phyloP scores from a whole-genome alignment of 164 flowering plant species.

The grape (Vitis vinifera) region ASM3070453v1 NC_081815.1:3256001-3256500 shows the following conservation, averaged over 20 bases:
- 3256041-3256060: background rate
- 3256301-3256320: conserved; percentile 39
- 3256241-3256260: conserved; percentile 35
- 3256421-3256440: too few species aligned
- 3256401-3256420: too few species aligned
- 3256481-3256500: too few species aligned
- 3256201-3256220: background rate
- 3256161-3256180: too few species aligned
- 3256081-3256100: background rate
- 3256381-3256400: too few species aligned
- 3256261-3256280: conserved; percentile 43
- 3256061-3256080: background rate
- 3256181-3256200: background rate
- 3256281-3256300: conserved; percentile 58
- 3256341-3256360: background rate
- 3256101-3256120: too few species aligned
- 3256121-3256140: too few species aligned
- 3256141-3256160: too few species aligned
- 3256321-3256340: conserved; percentile 31
- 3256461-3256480: too few species aligned
- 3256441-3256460: too few species aligned
- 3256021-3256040: background rate
- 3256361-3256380: too few species aligned
- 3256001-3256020: background rate
- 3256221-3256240: background rate